Evolutionary conservation across 768 basidiomycete genomes (phyloP).

Genomic region (Cystofilobasidium macerans): DNA sequence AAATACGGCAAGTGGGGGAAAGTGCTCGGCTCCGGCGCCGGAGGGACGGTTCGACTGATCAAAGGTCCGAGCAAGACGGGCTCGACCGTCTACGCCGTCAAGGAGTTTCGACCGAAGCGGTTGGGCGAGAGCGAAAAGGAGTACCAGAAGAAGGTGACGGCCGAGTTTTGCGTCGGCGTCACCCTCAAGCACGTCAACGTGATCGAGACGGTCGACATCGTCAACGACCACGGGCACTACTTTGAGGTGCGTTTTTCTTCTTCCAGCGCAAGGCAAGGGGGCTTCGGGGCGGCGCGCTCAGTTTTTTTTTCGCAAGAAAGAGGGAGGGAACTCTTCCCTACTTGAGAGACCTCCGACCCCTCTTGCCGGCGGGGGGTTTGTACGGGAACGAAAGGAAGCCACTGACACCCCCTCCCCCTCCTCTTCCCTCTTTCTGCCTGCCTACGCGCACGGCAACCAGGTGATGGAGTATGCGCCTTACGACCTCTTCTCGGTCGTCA

Average conservation of each 20-base stretch:
- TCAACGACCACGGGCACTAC: constrained; percentile 92
- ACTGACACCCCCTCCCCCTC: constrained; percentile 10
- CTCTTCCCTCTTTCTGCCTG: constrained; percentile 18
- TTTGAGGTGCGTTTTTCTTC: constrained; percentile 66
- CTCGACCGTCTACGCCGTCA: constrained; percentile 81
- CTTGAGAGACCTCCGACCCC: too few relatives aligned
- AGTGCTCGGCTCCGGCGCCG: constrained; percentile 87
- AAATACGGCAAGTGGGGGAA: constrained; percentile 99
- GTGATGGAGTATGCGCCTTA: constrained; percentile 99
- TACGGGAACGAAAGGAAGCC: too few relatives aligned
- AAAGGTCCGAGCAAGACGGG: constrained; percentile 73
- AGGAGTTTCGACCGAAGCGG: constrained; percentile 88
- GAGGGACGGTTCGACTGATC: constrained; percentile 95
- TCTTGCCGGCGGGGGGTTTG: too few relatives aligned
- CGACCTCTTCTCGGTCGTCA: constrained; percentile 97
- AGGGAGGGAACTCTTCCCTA: too few relatives aligned
- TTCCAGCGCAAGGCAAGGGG: too few relatives aligned
- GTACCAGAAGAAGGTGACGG: constrained; percentile 99
- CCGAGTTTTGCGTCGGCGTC: constrained; percentile 89
- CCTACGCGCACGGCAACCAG: constrained; percentile 46
- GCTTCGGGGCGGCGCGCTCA: too few relatives aligned
- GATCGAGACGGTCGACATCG: constrained; percentile 96
- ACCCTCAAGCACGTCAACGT: constrained; percentile 83
- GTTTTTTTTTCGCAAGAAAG: too few relatives aligned
- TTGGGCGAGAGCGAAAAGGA: constrained; percentile 83